phyloP scores from a whole-genome alignment of 176 grass and related monocot genomes.

The Juncus inflexus region DNA sequence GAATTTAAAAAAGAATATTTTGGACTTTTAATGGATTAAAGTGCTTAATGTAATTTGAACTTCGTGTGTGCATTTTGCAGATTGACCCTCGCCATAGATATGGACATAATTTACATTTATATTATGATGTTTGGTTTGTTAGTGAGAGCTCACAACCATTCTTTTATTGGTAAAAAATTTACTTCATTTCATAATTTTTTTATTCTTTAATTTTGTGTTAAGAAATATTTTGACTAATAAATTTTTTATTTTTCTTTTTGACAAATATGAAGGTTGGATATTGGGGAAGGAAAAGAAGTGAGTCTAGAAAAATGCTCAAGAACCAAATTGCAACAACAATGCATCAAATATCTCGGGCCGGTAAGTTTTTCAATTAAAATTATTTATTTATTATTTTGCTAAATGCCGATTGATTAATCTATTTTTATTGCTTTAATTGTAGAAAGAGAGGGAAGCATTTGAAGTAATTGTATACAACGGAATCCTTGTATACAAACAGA shows the following conservation, averaged over 20 bases:
- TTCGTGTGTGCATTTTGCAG: conserved; percentile 44
- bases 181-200: conserved; percentile 6
- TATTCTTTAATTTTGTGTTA: neutral
- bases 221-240: conserved; percentile 11
- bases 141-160: conserved; percentile 85
- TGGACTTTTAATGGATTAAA: conserved; percentile 21
- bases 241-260: conserved; percentile 3
- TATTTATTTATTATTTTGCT: neutral
- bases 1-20: conserved; percentile 24
- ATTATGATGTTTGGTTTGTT: conserved; percentile 80
- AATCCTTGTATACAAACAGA: conserved; percentile 56
- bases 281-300: conserved; percentile 93
- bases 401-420: conserved; percentile 6
- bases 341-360: conserved; percentile 85
- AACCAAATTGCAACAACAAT: conserved; percentile 76
- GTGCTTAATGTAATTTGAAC: conserved; percentile 35
- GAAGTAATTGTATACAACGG: conserved; percentile 66
- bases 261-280: conserved; percentile 64
- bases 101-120: conserved; percentile 85
- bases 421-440: conserved; percentile 26
- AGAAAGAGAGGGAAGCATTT: conserved; percentile 82
- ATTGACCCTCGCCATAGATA: conserved; percentile 98
- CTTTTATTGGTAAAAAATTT: conserved; percentile 72
- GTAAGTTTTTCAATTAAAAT: conserved; percentile 38
- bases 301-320: conserved; percentile 82